These are phyloP conservation scores for Gonapodya prolifera DNA, from an alignment of 192 early-diverging fungal genomes.

Conservation along the genomic window DNA sequence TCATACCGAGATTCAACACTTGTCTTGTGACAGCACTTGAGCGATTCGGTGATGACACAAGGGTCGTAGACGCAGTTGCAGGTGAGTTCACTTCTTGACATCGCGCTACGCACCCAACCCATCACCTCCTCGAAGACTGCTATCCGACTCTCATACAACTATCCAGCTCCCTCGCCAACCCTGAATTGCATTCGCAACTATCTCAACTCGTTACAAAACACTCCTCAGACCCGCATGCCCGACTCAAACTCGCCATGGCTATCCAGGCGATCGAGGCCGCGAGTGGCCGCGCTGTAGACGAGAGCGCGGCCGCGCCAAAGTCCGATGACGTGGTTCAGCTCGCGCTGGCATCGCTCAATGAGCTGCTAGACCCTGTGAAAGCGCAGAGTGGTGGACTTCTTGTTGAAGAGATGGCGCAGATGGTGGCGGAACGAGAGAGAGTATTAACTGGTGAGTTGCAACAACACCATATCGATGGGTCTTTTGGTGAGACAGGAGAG, in stretches of 20 bases:
- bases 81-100: neutral
- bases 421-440: no score
- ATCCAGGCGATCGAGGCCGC: neutral
- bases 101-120: neutral
- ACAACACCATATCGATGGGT: no score
- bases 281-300: no score
- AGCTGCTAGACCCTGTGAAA: no score
- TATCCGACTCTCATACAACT: neutral
- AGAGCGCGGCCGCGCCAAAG: no score
- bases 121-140: neutral
- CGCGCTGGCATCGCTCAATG: no score
- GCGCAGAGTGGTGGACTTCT: no score
- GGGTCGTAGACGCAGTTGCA: neutral
- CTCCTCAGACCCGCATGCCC: neutral
- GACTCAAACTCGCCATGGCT: neutral
- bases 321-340: no score
- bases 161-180: neutral
- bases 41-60: neutral
- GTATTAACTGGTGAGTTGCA: no score
- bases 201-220: neutral
- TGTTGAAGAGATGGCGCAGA: no score
- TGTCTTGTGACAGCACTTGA: neutral
- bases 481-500: no score
- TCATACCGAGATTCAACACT: no score
- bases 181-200: neutral